Evolutionary conservation across 352 stramenopile genomes (phyloP).

Genomic region (Phytopythium boreale): DNA sequence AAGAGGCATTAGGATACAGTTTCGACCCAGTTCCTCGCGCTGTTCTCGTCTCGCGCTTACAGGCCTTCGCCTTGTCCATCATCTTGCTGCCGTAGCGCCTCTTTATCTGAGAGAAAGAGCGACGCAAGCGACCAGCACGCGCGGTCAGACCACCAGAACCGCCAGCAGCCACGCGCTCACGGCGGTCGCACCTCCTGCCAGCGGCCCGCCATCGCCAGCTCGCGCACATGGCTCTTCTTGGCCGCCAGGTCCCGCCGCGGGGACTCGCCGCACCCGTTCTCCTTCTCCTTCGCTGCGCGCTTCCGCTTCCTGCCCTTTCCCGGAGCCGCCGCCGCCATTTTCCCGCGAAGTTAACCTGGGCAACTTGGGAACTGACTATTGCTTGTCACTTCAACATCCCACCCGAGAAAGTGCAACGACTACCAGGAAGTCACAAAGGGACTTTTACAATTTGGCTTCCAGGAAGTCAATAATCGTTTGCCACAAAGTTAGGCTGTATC

Average conservation of each 20-base stretch:
- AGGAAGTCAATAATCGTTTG: neutral
- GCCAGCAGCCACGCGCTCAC: neutral
- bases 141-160: neutral
- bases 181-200: slow-evolving; percentile 45
- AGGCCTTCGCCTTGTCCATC: slow-evolving; percentile 57
- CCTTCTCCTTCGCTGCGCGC: neutral
- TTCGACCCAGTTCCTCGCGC: too few species aligned
- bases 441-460: neutral
- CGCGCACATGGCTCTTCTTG: slow-evolving; percentile 80
- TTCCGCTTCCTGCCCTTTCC: slow-evolving; percentile 25
- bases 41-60: slow-evolving; percentile 15
- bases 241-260: slow-evolving; percentile 26
- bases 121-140: neutral
- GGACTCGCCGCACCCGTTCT: neutral
- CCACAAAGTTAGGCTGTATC: too few species aligned
- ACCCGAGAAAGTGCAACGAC: slow-evolving; percentile 8
- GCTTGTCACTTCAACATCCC: neutral
- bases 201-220: slow-evolving; percentile 43
- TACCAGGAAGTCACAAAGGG: slow-evolving; percentile 9
- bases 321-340: slow-evolving; percentile 3
- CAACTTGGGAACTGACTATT: neutral
- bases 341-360: neutral
- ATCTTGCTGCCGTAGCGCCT: slow-evolving; percentile 69
- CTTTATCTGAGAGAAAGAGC: slow-evolving; percentile 47
- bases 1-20: neutral